Conservation (phyloP, 208 protist genomes). For the Trypanosoma avium region DNA sequence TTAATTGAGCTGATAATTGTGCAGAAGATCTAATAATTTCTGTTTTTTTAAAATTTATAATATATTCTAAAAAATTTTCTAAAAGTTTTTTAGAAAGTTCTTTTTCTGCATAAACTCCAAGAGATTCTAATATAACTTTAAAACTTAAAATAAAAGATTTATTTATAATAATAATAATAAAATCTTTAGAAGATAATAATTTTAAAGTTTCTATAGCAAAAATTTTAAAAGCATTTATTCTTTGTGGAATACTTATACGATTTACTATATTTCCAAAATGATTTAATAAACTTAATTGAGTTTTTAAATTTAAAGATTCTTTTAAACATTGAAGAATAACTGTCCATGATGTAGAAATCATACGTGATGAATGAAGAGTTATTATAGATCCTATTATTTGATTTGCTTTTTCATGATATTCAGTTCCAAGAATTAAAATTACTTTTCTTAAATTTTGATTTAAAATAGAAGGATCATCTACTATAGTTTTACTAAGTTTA, state of each 20-base stretch:
- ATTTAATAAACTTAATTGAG: conserved; percentile 43
- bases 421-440: conserved; percentile 10
- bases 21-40: conserved; percentile 12
- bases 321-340: conserved; percentile 50
- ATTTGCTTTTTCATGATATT: conserved; percentile 17
- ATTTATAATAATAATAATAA: conserved; percentile 36
- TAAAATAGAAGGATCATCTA: conserved; percentile 17
- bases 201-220: conserved; percentile 39
- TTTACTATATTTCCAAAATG: conserved; percentile 48
- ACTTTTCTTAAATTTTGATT: conserved; percentile 17
- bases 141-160: conserved; percentile 36
- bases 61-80: neutral
- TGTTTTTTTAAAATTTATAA: neutral
- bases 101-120: conserved; percentile 23
- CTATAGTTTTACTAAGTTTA: neutral
- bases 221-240: conserved; percentile 40
- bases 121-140: conserved; percentile 19
- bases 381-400: conserved; percentile 22
- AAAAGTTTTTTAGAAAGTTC: conserved; percentile 4
- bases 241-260: conserved; percentile 33
- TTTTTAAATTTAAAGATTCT: conserved; percentile 19
- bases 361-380: conserved; percentile 19
- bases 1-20: conserved; percentile 4
- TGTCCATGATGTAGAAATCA: conserved; percentile 46
- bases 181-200: conserved; percentile 21